Evolutionary conservation across 192 early-diverging fungal species (phyloP), one percentile per base, ranked within the genome.

Genomic region (Dissophora ornata): DNA sequence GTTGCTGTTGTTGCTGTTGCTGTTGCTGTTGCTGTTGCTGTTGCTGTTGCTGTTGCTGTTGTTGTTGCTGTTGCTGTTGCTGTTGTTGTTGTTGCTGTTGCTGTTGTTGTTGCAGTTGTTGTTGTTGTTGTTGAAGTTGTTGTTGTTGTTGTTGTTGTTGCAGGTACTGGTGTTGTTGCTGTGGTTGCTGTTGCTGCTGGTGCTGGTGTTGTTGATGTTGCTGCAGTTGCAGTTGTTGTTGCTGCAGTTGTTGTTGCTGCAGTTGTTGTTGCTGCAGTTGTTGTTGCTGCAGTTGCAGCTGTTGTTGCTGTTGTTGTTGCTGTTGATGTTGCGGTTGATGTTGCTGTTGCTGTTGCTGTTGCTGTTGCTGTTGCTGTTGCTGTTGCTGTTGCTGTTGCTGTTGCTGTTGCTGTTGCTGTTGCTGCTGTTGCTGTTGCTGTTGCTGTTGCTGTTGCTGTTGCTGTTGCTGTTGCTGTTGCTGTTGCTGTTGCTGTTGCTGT

Each of bases 91-190:
- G 30, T 30, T 45, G 49, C 16, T 36, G 52, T 32, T 58, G 57
- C 30, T 51, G 50, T 13, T 22, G 6, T 19, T 22, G 29, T 16
- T 56, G 63, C 22, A 36, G 63, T 25, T 26, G 33, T 29, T 48
- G 57, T 3, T 44, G 48, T 13, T 53, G 48, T 2, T 57, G 65
- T 9, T 38, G 44, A 2, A 10, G 46, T 22, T 67, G 65, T 28
- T 58, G 67, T 13, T 47, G 66, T 3, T 34, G 56, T 4, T 58
- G 46, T 22, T 52, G 56, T 6, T 58, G 66, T 19, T 49, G 56
- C 5, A 28, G n/a, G n/a, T n/a, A n/a, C n/a, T n/a, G n/a, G n/a
- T n/a, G n/a, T n/a, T n/a, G n/a, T n/a, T n/a, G n/a, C n/a, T n/a
- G n/a, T n/a, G n/a, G n/a, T n/a, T n/a, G n/a, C n/a, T n/a, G n/a